Percentiles rank a stretch among this genome's conserved stretches.
phyloP scores from a whole-genome alignment of 108 stramenopile species.

The Cyclostephanos tholiformis region DNA sequence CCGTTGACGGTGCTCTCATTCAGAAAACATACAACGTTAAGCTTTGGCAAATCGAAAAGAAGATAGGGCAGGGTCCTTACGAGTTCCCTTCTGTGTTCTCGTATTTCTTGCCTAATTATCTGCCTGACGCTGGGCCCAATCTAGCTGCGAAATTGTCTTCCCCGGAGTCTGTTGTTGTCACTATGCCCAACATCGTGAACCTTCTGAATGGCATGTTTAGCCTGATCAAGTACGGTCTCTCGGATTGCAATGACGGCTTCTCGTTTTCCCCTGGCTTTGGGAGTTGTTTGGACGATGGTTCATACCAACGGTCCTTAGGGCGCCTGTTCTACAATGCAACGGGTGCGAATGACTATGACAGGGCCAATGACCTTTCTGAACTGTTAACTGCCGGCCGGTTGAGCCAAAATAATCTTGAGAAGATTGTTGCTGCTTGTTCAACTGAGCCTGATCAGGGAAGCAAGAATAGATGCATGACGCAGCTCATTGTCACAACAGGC shows the following conservation, averaged over 20 bases:
- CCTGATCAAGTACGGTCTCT: conserved; percentile 58
- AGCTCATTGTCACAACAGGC: conserved; percentile 50
- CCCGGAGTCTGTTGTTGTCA: conserved; percentile 54
- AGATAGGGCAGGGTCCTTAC: conserved; percentile 49
- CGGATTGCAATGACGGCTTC: conserved; percentile 51
- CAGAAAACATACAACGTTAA: conserved; percentile 18
- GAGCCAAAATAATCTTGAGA: conserved; percentile 37
- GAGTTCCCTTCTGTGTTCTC: conserved; percentile 56
- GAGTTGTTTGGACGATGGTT: conserved; percentile 31
- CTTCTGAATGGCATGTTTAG: conserved; percentile 54
- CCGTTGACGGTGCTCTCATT: conserved; percentile 28
- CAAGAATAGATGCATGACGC: conserved; percentile 39
- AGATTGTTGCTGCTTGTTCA: conserved; percentile 44
- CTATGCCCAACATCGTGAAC: conserved; percentile 45
- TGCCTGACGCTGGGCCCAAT: conserved; percentile 42
- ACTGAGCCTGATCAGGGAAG: conserved; percentile 18
- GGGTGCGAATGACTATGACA: conserved; percentile 18
- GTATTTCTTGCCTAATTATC: conserved; percentile 57
- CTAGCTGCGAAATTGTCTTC: conserved; percentile 25
- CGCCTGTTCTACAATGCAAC: conserved; percentile 29
- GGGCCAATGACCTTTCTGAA: conserved; percentile 59
- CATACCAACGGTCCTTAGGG: conserved; percentile 25
- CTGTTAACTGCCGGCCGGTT: conserved; percentile 65
- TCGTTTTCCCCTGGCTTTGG: conserved; percentile 27
- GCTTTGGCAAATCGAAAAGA: conserved; percentile 42